phyloP scores from a whole-genome alignment of 2,329 filamentous ascomycete genomes.

The Alternaria hordeiaustralica region DNA sequence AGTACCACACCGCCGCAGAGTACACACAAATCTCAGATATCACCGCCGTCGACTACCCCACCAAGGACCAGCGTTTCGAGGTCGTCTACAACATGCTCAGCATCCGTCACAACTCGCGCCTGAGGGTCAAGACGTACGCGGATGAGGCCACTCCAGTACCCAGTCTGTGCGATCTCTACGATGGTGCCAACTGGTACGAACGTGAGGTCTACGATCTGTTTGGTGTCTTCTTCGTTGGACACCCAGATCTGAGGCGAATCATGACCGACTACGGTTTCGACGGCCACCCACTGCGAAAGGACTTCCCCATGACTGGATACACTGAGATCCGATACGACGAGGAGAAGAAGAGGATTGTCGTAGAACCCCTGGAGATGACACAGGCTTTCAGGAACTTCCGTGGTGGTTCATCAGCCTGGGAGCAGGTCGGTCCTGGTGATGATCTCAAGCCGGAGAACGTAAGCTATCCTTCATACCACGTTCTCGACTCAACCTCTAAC shows the following conservation, averaged over 20 bases:
- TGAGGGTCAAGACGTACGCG: constrained; percentile 98
- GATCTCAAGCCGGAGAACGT: constrained; percentile 75
- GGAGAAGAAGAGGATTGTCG: constrained; percentile 99
- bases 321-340: constrained; percentile 98
- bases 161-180: constrained; percentile 82
- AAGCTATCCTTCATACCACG: constrained; percentile 43
- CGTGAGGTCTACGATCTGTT: constrained; percentile 97
- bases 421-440: constrained; percentile 73
- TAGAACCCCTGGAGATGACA: constrained; percentile 95
- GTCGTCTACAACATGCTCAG: constrained; percentile 97
- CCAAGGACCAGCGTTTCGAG: constrained; percentile 94
- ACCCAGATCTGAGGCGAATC: constrained; percentile 94
- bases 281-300: constrained; percentile 94
- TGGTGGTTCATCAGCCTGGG: constrained; percentile 71
- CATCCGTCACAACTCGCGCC: constrained; percentile 93
- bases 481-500: constrained; percentile 2
- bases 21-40: constrained; percentile 93
- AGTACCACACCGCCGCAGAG: constrained; percentile 96
- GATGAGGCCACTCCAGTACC: constrained; percentile 95
- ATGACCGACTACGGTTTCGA: constrained; percentile 99
- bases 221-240: constrained; percentile 93
- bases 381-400: constrained; percentile 99
- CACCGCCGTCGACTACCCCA: constrained; percentile 95
- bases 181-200: constrained; percentile 99
- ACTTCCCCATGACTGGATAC: constrained; percentile 97